These are phyloP conservation scores for Forsythia viridissima DNA, from an alignment of 257 asterid genomes.

Conservation along the genomic window DNA sequence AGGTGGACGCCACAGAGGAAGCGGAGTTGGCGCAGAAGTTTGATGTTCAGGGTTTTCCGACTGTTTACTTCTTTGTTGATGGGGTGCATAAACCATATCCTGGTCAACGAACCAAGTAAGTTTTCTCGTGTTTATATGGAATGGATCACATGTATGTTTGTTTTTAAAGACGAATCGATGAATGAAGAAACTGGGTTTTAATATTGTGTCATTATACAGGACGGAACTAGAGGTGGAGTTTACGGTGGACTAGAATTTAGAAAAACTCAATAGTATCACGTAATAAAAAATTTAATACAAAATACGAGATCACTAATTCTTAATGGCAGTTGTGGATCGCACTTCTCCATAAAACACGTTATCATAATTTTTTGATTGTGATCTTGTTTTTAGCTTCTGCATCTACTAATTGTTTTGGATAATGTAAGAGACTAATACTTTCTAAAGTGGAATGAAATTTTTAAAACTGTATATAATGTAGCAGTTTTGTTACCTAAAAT, in stretches of 20 bases:
- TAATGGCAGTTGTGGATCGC: too few species aligned
- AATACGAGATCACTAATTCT: too few species aligned
- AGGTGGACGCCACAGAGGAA: constrained; percentile 79
- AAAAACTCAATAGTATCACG: neutral
- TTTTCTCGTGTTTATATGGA: neutral
- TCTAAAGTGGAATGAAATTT: neutral
- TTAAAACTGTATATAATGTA: too few species aligned
- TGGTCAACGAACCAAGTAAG: constrained; percentile 81
- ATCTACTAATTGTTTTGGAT: neutral
- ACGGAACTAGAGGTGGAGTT: neutral
- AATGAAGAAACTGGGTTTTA: neutral
- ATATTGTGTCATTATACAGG: neutral
- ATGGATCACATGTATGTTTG: neutral
- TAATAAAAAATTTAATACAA: too few species aligned
- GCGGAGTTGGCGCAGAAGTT: constrained; percentile 70
- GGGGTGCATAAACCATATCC: constrained; percentile 73
- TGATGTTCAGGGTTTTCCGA: constrained; percentile 83
- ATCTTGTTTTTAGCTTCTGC: too few species aligned
- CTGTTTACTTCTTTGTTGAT: constrained; percentile 69
- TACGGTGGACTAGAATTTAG: neutral
- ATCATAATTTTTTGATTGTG: too few species aligned
- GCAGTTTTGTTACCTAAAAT: too few species aligned
- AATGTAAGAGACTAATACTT: neutral
- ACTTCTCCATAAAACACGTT: too few species aligned
- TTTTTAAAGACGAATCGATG: neutral